Conservation (phyloP, 2,329 filamentous ascomycete genomes). For the Elsinoe australis region DNA sequence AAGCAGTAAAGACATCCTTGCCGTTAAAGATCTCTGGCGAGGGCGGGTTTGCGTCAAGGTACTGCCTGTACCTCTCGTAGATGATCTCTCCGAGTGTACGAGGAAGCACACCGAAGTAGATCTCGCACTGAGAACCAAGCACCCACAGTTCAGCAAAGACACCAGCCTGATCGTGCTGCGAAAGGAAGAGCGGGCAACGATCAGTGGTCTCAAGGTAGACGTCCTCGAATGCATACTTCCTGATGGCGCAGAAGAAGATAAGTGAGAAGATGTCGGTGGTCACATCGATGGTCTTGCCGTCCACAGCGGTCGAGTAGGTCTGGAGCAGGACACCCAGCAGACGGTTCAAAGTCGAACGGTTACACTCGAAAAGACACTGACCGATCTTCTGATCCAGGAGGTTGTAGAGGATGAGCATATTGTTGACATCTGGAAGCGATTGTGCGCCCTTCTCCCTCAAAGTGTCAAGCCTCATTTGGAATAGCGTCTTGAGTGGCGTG, state of each 20-base stretch:
- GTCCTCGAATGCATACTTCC: conserved; percentile 52
- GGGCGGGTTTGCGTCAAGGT: conserved; percentile 18
- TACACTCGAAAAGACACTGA: conserved; percentile 31
- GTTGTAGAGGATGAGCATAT: conserved; percentile 17
- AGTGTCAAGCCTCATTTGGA: conserved; percentile 16
- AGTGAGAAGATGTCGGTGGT: conserved; percentile 48
- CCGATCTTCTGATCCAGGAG: conserved; percentile 18
- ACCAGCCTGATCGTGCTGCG: conserved; percentile 55
- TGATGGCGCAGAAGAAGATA: conserved; percentile 50
- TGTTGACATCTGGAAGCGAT: conserved; percentile 18
- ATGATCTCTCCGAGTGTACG: conserved; percentile 20
- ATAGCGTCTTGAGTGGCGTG: conserved; percentile 7
- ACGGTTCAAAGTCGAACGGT: conserved; percentile 21
- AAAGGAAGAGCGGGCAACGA: conserved; percentile 53
- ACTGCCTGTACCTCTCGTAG: conserved; percentile 18
- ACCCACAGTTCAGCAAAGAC: conserved; percentile 58
- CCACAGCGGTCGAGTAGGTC: conserved; percentile 17
- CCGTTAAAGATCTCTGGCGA: conserved; percentile 21
- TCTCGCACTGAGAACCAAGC: conserved; percentile 55
- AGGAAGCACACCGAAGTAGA: conserved; percentile 49
- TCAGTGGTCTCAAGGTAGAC: conserved; percentile 57
- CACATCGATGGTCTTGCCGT: conserved; percentile 19
- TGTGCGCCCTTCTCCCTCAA: conserved; percentile 17
- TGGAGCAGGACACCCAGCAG: conserved; percentile 17
- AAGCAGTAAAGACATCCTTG: conserved; percentile 21